Conservation (phyloP, 495 filamentous ascomycete genomes). For the Mycothermus thermophilus region DNA sequence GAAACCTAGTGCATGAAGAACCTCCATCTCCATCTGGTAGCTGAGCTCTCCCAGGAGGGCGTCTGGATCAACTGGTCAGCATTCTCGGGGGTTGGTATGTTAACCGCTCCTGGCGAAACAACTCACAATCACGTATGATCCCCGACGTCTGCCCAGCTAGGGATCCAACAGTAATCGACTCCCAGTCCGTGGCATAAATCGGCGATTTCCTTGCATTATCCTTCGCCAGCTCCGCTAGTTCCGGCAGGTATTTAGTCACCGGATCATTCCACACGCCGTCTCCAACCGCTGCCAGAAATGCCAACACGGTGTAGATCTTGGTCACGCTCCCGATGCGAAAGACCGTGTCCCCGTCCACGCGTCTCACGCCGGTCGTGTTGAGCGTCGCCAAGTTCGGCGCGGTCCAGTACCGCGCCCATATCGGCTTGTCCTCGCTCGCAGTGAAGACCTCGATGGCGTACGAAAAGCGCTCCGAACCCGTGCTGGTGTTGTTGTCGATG, state of each 20-base stretch:
- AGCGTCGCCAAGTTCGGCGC: constrained; percentile 25
- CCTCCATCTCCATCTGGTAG: constrained; percentile 17
- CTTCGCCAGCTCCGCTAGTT: constrained; percentile 28
- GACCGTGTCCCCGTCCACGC: constrained; percentile 30
- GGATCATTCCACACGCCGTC: constrained; percentile 26
- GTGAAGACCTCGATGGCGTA: constrained; percentile 38
- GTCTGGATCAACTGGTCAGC: too few species aligned
- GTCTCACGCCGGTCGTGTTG: constrained; percentile 25
- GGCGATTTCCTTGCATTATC: constrained; percentile 22
- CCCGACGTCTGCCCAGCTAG: constrained; percentile 41
- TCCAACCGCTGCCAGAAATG: constrained; percentile 26
- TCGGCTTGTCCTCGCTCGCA: constrained; percentile 22
- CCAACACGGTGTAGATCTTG: constrained; percentile 35
- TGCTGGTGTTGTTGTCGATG: constrained; percentile 25
- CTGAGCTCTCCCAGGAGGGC: constrained; percentile 28
- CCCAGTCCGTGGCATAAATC: constrained; percentile 34
- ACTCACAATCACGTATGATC: constrained; percentile 31
- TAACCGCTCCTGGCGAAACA: too few species aligned
- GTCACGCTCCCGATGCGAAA: constrained; percentile 37
- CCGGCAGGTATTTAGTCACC: constrained; percentile 40
- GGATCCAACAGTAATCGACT: constrained; percentile 40
- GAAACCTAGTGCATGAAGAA: constrained; percentile 18
- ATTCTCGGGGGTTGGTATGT: too few species aligned
- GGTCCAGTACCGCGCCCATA: constrained; percentile 36
- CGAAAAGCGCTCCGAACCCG: constrained; percentile 26